phyloP scores from a whole-genome alignment of 106 monocot species.

The Chionographis japonica region DNA sequence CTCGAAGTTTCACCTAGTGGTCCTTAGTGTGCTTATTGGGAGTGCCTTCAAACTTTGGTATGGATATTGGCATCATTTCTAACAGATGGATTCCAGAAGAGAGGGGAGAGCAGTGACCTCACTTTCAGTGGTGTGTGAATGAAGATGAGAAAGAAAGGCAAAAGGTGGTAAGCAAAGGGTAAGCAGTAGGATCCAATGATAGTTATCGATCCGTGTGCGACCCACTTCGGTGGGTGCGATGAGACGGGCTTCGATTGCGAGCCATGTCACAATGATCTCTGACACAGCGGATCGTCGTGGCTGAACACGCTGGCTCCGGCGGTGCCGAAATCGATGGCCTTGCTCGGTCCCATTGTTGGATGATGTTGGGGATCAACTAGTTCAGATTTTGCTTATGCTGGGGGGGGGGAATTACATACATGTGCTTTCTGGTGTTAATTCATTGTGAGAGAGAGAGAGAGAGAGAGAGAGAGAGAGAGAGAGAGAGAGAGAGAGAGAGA shows the following conservation, averaged over 20 bases:
- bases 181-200: conserved; percentile 1
- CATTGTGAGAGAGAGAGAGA: too few relatives aligned
- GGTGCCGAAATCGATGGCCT: not conserved
- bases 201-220: conserved; percentile 5
- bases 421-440: not conserved
- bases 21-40: not conserved
- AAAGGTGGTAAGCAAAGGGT: not conserved
- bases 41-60: conserved; percentile 1
- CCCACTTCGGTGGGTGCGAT: not conserved
- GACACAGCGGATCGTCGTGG: not conserved
- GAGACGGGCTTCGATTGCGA: not conserved
- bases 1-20: too few relatives aligned
- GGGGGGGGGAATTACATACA: not conserved
- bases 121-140: not conserved
- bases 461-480: too few relatives aligned
- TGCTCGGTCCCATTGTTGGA: not conserved
- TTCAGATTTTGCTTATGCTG: not conserved
- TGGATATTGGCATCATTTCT: conserved; percentile 11
- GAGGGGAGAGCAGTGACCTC: not conserved
- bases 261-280: not conserved
- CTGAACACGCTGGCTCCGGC: not conserved
- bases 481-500: too few relatives aligned
- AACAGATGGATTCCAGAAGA: conserved; percentile 3
- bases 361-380: not conserved
- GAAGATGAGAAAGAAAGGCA: not conserved